Conservation (phyloP, 2,329 filamentous ascomycete genomes). For the Aureobasidium melanogenum region DNA sequence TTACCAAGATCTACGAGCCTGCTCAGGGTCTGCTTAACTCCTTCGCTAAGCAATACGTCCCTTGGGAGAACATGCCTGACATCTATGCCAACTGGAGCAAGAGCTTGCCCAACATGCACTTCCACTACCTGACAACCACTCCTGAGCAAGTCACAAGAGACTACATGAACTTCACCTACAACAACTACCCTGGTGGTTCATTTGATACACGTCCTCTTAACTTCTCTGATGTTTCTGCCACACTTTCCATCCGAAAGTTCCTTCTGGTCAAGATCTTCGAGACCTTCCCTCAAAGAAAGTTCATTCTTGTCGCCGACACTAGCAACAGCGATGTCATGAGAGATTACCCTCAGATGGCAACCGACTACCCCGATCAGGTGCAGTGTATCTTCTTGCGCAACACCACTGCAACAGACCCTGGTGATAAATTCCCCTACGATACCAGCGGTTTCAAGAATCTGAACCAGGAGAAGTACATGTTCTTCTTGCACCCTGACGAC, state of each 20-base stretch:
- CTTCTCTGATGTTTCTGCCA: conserved; percentile 66
- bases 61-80: conserved; percentile 72
- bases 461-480: conserved; percentile 63
- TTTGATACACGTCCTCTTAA: conserved; percentile 73
- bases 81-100: conserved; percentile 68
- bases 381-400: conserved; percentile 72
- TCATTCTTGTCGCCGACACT: conserved; percentile 68
- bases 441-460: conserved; percentile 61
- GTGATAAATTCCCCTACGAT: conserved; percentile 65
- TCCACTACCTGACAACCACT: conserved; percentile 75
- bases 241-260: conserved; percentile 60
- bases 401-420: conserved; percentile 58
- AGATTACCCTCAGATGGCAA: conserved; percentile 48
- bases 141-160: conserved; percentile 68
- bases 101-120: conserved; percentile 60
- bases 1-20: conserved; percentile 72
- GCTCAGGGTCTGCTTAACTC: conserved; percentile 67
- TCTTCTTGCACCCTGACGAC: conserved; percentile 66
- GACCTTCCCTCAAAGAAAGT: conserved; percentile 66
- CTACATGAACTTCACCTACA: conserved; percentile 74
- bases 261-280: conserved; percentile 64
- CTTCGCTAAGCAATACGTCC: conserved; percentile 60
- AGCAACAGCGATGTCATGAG: conserved; percentile 49
- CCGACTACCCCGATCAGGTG: conserved; percentile 60
- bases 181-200: conserved; percentile 65